Conservation (phyloP, 371 early-diverging fungal genomes). For the Rhizopus stolonifer region DNA sequence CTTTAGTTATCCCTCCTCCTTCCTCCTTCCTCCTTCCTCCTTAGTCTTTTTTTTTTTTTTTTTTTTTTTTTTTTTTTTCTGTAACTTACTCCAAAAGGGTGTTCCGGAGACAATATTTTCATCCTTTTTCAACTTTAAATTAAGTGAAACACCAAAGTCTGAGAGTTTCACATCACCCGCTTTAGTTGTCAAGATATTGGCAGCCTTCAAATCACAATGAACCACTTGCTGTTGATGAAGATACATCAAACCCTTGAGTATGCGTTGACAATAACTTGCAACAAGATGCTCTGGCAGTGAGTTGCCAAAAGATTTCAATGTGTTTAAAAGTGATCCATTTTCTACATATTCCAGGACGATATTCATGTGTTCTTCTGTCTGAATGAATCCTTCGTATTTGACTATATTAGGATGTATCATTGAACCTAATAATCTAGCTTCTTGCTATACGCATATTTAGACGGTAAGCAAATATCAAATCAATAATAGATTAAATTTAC, state of each 20-base stretch:
- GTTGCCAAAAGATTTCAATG: conserved; percentile 88
- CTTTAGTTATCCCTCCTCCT: too few relatives aligned
- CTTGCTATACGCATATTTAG: conserved; percentile 47
- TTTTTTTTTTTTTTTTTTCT: neutral
- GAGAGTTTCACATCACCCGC: conserved; percentile 92
- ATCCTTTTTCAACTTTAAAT: conserved; percentile 69
- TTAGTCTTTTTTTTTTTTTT: neutral
- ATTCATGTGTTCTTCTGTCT: conserved; percentile 65
- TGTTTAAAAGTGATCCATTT: conserved; percentile 89
- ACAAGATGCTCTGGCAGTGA: conserved; percentile 89
- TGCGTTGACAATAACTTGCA: conserved; percentile 84
- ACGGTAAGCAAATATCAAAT: too few relatives aligned
- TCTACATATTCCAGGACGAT: conserved; percentile 93
- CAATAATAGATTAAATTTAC: neutral
- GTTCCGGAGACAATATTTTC: conserved; percentile 80
- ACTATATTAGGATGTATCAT: conserved; percentile 85
- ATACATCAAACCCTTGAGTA: conserved; percentile 88
- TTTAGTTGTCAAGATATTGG: conserved; percentile 94
- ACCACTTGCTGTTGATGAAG: conserved; percentile 87
- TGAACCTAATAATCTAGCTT: conserved; percentile 70
- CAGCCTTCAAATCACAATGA: conserved; percentile 97
- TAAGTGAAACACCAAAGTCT: conserved; percentile 92
- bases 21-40: too few relatives aligned
- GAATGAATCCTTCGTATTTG: conserved; percentile 83
- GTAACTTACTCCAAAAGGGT: conserved; percentile 88